Evolutionary conservation across 805 yeast species (phyloP), one percentile per base, ranked within the genome.

Genomic region (Hanseniaspora taiwanica): DNA sequence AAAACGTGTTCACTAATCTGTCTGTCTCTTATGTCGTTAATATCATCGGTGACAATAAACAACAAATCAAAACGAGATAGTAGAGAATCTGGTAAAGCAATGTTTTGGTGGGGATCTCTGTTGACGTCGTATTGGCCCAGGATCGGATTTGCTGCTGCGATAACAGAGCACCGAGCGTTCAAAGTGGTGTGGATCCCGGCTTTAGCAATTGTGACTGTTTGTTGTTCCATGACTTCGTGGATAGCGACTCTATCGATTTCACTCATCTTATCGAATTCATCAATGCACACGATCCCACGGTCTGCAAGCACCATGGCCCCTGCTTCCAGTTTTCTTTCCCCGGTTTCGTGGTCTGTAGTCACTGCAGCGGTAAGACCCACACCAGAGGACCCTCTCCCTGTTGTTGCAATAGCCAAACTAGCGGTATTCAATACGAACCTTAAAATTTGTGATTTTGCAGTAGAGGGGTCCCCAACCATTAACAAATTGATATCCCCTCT

Each of bases 291-390:
- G 42, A 91, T 72, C 47, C 98, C 98, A 48, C 96, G 69, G 62
- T 91, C 98, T 10, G 97, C 98, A 46, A 91, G 68, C 29, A 91
- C 98, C 96, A 91, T 89, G 3, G 98, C 98, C 70, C 98, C 98
- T 1, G 97, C 98, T 63, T 91, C 98, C 48, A 91, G 67, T 51
- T 94, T 73, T 53, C 96, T 72, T 63, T 91, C 98, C 44, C 97
- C 97, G 0, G 98, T 91, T 60, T 91, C 98, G 53, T 79, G 81
- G 61, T 91, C 98, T 1, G 87, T 74, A 6, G 96, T 87, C 2
- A 91, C 98, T 1, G 98, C 98, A 16, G 98, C 98, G 0, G 98
- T 91, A 54, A 91, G 72, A 84, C 98, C 98, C 35, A 91, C 98
- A 60, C 98, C 98, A 1, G 97, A 87, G n/a, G 97, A 89, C 47